phyloP scores from a whole-genome alignment of 208 protist genomes.

The Trichomonas vaginalis region DNA sequence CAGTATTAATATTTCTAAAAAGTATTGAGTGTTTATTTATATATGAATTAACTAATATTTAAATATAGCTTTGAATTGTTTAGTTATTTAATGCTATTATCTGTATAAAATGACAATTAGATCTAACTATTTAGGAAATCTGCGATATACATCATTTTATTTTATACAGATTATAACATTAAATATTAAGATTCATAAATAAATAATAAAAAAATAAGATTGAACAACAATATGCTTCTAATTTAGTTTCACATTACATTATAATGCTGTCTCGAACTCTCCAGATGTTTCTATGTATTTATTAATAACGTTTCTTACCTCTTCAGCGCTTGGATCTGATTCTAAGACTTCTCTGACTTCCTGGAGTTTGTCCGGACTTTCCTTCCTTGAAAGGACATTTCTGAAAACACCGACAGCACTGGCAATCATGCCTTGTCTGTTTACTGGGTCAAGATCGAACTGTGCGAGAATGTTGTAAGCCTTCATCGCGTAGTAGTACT shows the following conservation, averaged over 20 bases:
- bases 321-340: neutral
- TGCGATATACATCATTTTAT: too few relatives aligned
- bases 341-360: neutral
- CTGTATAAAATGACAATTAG: too few relatives aligned
- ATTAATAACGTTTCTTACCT: neutral
- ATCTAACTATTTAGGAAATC: too few relatives aligned
- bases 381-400: neutral
- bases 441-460: neutral
- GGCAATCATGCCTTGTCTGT: neutral
- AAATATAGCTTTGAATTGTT: too few relatives aligned
- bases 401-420: neutral
- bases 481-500: conserved; percentile 6
- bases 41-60: too few relatives aligned
- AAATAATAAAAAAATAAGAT: too few relatives aligned
- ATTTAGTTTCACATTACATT: neutral
- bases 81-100: too few relatives aligned
- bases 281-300: neutral
- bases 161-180: too few relatives aligned
- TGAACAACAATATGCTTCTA: neutral
- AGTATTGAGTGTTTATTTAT: too few relatives aligned
- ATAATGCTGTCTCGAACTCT: neutral
- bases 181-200: too few relatives aligned
- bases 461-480: neutral
- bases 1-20: neutral
- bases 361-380: neutral